Base-by-base conservation (phyloP, 2,329 filamentous ascomycete genomes). In the Ramichloridium luteum region DNA sequence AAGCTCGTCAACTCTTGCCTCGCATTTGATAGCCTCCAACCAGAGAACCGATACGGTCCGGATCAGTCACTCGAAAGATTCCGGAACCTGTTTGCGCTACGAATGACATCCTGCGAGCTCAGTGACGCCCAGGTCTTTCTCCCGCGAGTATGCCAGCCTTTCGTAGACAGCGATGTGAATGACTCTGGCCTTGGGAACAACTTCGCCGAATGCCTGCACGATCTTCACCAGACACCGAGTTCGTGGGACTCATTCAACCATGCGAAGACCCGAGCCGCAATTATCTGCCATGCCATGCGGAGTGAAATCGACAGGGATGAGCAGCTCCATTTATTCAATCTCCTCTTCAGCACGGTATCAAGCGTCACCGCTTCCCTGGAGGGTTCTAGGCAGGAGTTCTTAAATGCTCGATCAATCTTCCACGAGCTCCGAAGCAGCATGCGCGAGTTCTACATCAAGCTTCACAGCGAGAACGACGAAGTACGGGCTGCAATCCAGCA, bases 191-290 rank as follows among this genome's bases (percentile, higher is more conserved):
- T 53, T 62, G 5, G 59, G 61, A 3, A 55, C 58, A 5, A 44
- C 51, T 49, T 75, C 14, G 57, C 61, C 27, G 45, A 55, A 6
- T 80, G 75, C 42, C 53, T 75, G 4, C 59, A 56, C 27, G 63
- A 63, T 4, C 51, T 80, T 2, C 65, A 68, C 25, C 23, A 30
- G 5, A 31, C 34, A 27, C 61, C 62, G 12, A 60, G 65, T 14
- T 62, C 67, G 49, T 79, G 74, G 73, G 75, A 65, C 2, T 77
- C 72, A 14, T 80, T 74, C 55, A 72, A 69, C 42, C 75, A 74
- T 50, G 70, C 63, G 35, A 61, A 65, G 34, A 70, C 75, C 34
- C 73, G 74, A 41, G 72, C 72, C 2, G 57, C 72, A 26, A 54
- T 72, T 12, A 70, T 79, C 43, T 80, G 76, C 41, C 67, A 74